Conservation (phyloP, 2,329 filamentous ascomycete species). For the Bipolaris sorokiniana region DNA sequence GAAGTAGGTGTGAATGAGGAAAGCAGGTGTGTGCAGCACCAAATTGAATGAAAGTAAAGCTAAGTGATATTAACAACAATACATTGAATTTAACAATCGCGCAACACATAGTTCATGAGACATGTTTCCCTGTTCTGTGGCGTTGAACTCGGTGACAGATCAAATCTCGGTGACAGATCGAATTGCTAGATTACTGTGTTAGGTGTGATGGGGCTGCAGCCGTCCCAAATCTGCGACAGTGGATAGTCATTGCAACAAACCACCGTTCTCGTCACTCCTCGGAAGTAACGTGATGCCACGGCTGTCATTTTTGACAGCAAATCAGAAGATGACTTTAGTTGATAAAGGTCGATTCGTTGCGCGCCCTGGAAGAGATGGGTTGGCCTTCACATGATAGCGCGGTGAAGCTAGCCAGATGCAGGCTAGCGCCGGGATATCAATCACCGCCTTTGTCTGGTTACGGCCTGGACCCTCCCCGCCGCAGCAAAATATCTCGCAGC, state of each 20-base stretch:
- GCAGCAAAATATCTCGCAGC: constrained; percentile 35
- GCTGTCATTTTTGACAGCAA: neutral
- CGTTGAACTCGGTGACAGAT: constrained; percentile 21
- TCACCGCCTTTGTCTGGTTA: constrained; percentile 16
- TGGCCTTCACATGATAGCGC: constrained; percentile 20
- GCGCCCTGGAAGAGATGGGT: neutral
- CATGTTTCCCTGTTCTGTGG: neutral
- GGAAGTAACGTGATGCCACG: neutral
- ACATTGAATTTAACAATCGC: neutral
- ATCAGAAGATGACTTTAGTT: neutral
- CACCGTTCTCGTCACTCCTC: neutral
- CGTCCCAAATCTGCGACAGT: constrained; percentile 8
- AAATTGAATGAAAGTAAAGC: neutral
- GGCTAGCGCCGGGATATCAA: constrained; percentile 16
- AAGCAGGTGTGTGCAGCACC: neutral
- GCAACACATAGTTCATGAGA: neutral
- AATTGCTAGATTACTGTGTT: neutral
- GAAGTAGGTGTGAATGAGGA: neutral
- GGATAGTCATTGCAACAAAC: constrained; percentile 2
- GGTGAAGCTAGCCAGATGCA: constrained; percentile 17
- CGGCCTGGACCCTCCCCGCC: constrained; percentile 30
- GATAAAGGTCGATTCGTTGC: neutral
- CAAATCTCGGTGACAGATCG: constrained; percentile 22
- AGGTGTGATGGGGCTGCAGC: constrained; percentile 16
- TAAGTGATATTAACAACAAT: neutral